These are phyloP conservation scores for Nakaseomyces sp. DNA, from an alignment of 1,139 yeast species.

Conservation along the genomic window DNA sequence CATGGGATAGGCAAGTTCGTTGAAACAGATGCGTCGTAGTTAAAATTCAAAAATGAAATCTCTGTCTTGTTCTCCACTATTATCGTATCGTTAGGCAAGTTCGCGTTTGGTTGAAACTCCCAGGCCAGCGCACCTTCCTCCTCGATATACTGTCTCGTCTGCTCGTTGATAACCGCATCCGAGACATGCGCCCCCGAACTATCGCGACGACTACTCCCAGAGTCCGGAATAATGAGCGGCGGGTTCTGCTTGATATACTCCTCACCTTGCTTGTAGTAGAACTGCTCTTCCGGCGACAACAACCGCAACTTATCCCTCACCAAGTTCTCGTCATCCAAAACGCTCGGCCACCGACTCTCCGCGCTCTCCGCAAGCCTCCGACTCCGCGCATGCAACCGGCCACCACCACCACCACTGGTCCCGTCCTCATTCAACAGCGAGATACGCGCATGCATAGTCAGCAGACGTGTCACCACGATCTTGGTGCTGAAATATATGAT, in stretches of 20 bases:
- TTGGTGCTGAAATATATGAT: constrained; percentile 19
- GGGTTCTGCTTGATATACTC: constrained; percentile 47
- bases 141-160: constrained; percentile 47
- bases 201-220: constrained; percentile 23
- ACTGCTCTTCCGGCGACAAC: constrained; percentile 65
- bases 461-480: constrained; percentile 16
- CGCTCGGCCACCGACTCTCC: constrained; percentile 40
- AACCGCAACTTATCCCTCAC: constrained; percentile 57
- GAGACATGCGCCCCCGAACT: constrained; percentile 28
- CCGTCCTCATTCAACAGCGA: constrained; percentile 13
- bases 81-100: constrained; percentile 50
- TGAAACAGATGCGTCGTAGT: constrained; percentile 67
- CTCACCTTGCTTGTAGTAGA: constrained; percentile 56
- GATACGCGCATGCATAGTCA: constrained; percentile 14
- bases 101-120: constrained; percentile 73
- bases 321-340: constrained; percentile 57
- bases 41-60: constrained; percentile 57
- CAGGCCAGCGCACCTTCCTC: constrained; percentile 92
- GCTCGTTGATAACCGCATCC: constrained; percentile 44
- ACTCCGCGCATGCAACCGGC: constrained; percentile 1
- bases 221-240: constrained; percentile 41
- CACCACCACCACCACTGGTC: too few relatives aligned
- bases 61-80: constrained; percentile 67
- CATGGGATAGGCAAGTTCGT: constrained; percentile 84
- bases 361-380: constrained; percentile 10